A percentile compares a stretch with the other conserved stretches of the same genome.
Conservation (phyloP, 441 rosid species). For the Flueggea neowawraea region DNA sequence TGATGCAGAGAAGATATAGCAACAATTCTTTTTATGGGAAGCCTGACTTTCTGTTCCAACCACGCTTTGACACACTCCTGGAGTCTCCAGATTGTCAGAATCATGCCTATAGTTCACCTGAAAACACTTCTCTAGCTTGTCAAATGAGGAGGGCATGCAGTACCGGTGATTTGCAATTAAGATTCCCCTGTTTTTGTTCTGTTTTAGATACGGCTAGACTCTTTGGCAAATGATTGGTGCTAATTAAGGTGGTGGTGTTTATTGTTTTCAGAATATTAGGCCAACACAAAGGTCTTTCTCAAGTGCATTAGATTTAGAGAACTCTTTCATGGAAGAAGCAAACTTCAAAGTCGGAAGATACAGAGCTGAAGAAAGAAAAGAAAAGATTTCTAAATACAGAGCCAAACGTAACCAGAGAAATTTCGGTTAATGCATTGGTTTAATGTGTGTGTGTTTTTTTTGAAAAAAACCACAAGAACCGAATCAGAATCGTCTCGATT, state of each 20-base stretch:
- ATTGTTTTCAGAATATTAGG: slow-evolving; percentile 24
- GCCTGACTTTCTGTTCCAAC: slow-evolving; percentile 34
- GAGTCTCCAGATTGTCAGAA: slow-evolving; percentile 41
- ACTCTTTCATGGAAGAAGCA: slow-evolving; percentile 46
- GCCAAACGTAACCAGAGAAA: slow-evolving; percentile 90
- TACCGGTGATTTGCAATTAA: slow-evolving; percentile 76
- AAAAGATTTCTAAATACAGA: slow-evolving; percentile 81
- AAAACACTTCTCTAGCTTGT: slow-evolving; percentile 40
- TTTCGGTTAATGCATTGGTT: too few relatives aligned
- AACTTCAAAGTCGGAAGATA: slow-evolving; percentile 69
- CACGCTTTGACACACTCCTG: slow-evolving; percentile 37
- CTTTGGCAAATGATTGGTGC: too few relatives aligned
- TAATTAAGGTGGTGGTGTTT: neutral
- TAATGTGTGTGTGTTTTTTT: too few relatives aligned
- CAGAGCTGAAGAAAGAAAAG: slow-evolving; percentile 83
- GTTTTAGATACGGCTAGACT: neutral
- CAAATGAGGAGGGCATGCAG: slow-evolving; percentile 77
- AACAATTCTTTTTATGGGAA: slow-evolving; percentile 51
- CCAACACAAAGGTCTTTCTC: slow-evolving; percentile 38
- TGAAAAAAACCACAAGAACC: too few relatives aligned
- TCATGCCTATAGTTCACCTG: slow-evolving; percentile 49
- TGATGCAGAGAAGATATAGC: slow-evolving; percentile 74
- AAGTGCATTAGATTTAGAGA: slow-evolving; percentile 39
- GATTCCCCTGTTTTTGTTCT: slow-evolving; percentile 14
- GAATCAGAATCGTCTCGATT: too few relatives aligned